phyloP scores from a whole-genome alignment of 2,329 filamentous ascomycete genomes.

The Onygenales sp. region DNA sequence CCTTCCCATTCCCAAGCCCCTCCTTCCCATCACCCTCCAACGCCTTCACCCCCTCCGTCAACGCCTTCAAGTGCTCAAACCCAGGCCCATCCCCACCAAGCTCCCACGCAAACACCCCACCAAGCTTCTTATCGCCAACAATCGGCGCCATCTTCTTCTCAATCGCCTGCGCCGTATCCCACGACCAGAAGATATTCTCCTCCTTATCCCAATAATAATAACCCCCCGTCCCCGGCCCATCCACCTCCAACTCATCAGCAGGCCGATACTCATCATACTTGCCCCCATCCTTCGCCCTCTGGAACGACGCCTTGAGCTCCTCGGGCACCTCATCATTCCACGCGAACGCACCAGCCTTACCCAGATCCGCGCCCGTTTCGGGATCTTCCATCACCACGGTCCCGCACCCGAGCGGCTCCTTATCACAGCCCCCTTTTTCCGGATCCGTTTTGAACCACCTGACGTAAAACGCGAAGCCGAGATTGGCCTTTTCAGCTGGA shows the following conservation, averaged over 20 bases:
- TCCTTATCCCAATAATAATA: conserved; percentile 58
- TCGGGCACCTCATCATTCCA: conserved; percentile 29
- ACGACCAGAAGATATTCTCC: conserved; percentile 61
- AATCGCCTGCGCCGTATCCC: conserved; percentile 57
- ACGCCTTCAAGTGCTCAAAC: conserved; percentile 2
- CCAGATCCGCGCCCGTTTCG: conserved; percentile 22
- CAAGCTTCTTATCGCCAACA: conserved; percentile 46
- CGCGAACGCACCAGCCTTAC: conserved; percentile 19
- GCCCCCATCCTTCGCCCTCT: conserved; percentile 44
- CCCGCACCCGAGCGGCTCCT: conserved; percentile 47
- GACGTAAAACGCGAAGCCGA: conserved; percentile 60
- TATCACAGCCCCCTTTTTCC: conserved; percentile 14
- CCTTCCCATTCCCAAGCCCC: background rate
- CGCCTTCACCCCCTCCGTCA: background rate
- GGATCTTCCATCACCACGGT: conserved; percentile 52
- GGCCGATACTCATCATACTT: conserved; percentile 51
- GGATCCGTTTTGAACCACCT: conserved; percentile 56
- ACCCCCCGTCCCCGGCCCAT: conserved; percentile 43
- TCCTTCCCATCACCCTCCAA: background rate
- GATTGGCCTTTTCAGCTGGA: conserved; percentile 47
- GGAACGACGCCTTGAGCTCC: conserved; percentile 44
- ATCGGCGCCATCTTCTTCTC: conserved; percentile 52
- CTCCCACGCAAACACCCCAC: conserved; percentile 68
- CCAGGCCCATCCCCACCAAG: conserved; percentile 54
- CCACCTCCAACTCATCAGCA: background rate